phyloP scores from a whole-genome alignment of 208 protist genomes.

The Acanthamoeba triangularis region DNA sequence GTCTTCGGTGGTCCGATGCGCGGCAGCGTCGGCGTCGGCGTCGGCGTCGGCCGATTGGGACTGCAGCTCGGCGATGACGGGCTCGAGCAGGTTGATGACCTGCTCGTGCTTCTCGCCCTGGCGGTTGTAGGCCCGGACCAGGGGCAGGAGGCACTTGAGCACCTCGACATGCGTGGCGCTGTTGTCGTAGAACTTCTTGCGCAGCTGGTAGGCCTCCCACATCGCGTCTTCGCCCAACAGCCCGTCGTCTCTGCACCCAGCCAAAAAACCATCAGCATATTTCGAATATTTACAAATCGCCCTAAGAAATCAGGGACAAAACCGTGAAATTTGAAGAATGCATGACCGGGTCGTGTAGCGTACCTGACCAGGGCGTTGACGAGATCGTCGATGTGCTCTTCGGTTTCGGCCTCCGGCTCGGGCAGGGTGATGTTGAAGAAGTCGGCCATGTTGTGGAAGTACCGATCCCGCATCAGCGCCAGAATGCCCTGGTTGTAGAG shows the following conservation, averaged over 20 bases:
- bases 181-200: slow-evolving; percentile 8
- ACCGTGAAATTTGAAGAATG: not conserved
- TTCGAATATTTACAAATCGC: not conserved
- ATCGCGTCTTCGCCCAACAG: not conserved
- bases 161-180: not conserved
- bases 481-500: slow-evolving; percentile 56
- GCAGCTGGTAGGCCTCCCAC: slow-evolving; percentile 53
- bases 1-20: not conserved
- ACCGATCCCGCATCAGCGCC: slow-evolving; percentile 1
- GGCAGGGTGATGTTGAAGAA: not conserved
- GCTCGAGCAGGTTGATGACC: slow-evolving; percentile 33
- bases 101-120: slow-evolving; percentile 4
- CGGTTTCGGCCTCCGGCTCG: not conserved
- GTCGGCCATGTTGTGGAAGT: not conserved
- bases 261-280: not conserved
- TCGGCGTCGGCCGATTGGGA: not conserved
- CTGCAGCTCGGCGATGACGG: not conserved
- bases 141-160: slow-evolving; percentile 46
- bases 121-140: not conserved
- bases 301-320: not conserved
- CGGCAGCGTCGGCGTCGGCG: not conserved
- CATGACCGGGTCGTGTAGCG: not conserved
- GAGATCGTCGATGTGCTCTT: not conserved
- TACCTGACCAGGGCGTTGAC: not conserved
- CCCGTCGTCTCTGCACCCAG: not conserved